These are phyloP conservation scores for Castanopsis chinensis DNA, from an alignment of 306 rosid species.

Conservation along the genomic window DNA sequence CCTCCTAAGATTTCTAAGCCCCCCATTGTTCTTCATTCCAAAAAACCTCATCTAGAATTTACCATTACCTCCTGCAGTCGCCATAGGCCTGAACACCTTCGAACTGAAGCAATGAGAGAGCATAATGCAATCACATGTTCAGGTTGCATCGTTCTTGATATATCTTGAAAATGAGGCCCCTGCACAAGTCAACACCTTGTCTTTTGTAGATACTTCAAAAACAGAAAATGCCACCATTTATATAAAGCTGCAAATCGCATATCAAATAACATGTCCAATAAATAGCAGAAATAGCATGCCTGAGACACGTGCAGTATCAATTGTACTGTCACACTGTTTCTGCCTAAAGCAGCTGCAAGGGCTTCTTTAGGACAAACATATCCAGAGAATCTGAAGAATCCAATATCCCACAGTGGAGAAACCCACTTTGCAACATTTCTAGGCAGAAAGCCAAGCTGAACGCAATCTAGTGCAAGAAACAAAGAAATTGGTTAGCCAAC, in stretches of 20 bases:
- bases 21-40: too few species aligned
- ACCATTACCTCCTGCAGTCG: slow-evolving; percentile 68
- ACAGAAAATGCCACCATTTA: slow-evolving; percentile 3
- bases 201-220: slow-evolving; percentile 19
- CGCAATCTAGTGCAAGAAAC: slow-evolving; percentile 38
- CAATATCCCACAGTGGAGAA: slow-evolving; percentile 82
- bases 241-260: background rate
- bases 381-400: slow-evolving; percentile 65
- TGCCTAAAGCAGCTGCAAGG: slow-evolving; percentile 67
- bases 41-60: background rate
- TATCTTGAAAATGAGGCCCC: slow-evolving; percentile 60
- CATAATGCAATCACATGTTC: slow-evolving; percentile 54
- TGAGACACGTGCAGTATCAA: slow-evolving; percentile 51
- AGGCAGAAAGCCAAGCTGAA: slow-evolving; percentile 79
- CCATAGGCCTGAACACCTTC: slow-evolving; percentile 70
- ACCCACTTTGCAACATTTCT: slow-evolving; percentile 75
- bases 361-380: slow-evolving; percentile 66
- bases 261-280: slow-evolving; percentile 20
- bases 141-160: slow-evolving; percentile 48
- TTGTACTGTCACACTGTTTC: slow-evolving; percentile 47
- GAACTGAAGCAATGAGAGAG: slow-evolving; percentile 61
- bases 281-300: slow-evolving; percentile 31
- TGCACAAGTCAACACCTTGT: slow-evolving; percentile 31
- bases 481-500: slow-evolving; percentile 8
- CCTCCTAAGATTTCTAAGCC: too few species aligned